Percentiles rank a stretch among this genome's conserved stretches.
phyloP scores from a whole-genome alignment of 1,284 basidiomycete genomes.

The Trametes pubescens region DNA sequence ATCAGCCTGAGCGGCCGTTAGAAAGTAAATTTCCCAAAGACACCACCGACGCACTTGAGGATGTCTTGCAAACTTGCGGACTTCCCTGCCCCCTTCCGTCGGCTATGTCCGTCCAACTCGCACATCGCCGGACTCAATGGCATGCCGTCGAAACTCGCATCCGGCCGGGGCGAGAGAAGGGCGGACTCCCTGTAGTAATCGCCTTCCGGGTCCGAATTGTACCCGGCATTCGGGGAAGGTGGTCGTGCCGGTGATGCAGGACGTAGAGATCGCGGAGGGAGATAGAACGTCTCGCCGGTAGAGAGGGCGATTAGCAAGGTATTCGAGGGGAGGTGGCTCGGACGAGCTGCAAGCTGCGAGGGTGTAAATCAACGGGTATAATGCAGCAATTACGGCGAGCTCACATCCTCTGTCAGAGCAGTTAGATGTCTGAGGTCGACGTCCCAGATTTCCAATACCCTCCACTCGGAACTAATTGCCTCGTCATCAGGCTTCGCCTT shows the following conservation, averaged over 20 bases:
- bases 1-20: constrained; percentile 60
- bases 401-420: constrained; percentile 69
- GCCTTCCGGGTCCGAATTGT: constrained; percentile 75
- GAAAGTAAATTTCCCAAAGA: neutral
- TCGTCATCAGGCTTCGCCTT: constrained; percentile 43
- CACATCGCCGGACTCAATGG: constrained; percentile 23
- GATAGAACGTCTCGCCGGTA: constrained; percentile 63
- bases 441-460: constrained; percentile 72
- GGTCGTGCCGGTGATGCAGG: constrained; percentile 53
- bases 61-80: constrained; percentile 75
- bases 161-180: constrained; percentile 21
- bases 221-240: constrained; percentile 60
- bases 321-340: constrained; percentile 71
- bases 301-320: constrained; percentile 72
- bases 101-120: constrained; percentile 28
- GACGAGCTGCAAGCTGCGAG: constrained; percentile 53
- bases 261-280: constrained; percentile 52
- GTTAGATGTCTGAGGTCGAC: constrained; percentile 68
- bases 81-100: constrained; percentile 39
- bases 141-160: constrained; percentile 16
- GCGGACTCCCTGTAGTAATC: constrained; percentile 45
- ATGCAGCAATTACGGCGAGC: constrained; percentile 35
- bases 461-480: constrained; percentile 56
- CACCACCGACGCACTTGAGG: constrained; percentile 59
- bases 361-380: constrained; percentile 19